Conservation (phyloP, 441 rosid genomes). For the Croton setiger region DNA sequence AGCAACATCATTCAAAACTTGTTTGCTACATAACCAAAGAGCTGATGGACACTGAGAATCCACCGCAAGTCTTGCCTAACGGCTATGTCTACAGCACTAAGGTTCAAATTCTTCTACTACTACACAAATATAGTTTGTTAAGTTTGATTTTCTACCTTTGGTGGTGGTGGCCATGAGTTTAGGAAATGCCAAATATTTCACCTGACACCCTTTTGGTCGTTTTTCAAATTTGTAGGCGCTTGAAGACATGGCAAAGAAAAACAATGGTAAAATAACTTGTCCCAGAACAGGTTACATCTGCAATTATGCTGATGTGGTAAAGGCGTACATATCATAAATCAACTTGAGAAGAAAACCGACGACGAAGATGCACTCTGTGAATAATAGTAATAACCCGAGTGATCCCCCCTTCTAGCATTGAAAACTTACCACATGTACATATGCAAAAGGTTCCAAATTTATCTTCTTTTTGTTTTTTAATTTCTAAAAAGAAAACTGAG, state of each 20-base stretch:
- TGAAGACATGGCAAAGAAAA: slow-evolving; percentile 88
- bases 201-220: slow-evolving; percentile 10
- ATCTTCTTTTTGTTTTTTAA: not conserved
- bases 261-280: slow-evolving; percentile 67
- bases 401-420: not conserved
- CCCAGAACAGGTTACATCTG: slow-evolving; percentile 68
- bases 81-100: slow-evolving; percentile 90
- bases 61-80: slow-evolving; percentile 90
- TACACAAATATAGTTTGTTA: slow-evolving; percentile 4
- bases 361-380: slow-evolving; percentile 2
- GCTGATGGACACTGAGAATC: slow-evolving; percentile 96
- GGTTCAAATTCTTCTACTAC: slow-evolving; percentile 37
- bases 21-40: slow-evolving; percentile 92
- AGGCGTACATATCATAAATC: slow-evolving; percentile 71
- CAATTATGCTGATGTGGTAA: slow-evolving; percentile 63
- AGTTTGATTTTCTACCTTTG: not conserved
- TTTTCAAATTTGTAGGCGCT: slow-evolving; percentile 59
- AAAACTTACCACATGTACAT: slow-evolving; percentile 24
- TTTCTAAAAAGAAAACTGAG: slow-evolving; percentile 4
- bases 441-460: not conserved
- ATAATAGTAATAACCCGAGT: slow-evolving; percentile 7
- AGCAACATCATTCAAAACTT: slow-evolving; percentile 93
- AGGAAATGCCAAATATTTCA: not conserved
- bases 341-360: not conserved
- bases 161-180: too few species aligned